These are phyloP conservation scores for Penicillium sp. DNA, from an alignment of 2,329 filamentous ascomycete genomes.

Conservation along the genomic window DNA sequence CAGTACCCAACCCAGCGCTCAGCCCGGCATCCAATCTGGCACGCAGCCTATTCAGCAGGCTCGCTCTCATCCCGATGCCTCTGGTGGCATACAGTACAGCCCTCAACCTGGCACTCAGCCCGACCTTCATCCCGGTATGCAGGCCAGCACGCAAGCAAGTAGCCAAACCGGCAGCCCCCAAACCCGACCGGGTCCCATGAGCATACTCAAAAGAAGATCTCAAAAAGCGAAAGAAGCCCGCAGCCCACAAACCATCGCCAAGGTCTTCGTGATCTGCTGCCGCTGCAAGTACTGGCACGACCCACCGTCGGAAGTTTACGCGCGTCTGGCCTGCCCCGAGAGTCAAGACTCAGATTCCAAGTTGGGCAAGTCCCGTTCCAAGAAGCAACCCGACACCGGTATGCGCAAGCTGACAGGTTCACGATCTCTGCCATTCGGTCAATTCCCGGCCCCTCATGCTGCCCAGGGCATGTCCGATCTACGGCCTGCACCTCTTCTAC, in stretches of 20 bases:
- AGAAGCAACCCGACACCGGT: background rate
- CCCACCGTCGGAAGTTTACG: constrained; percentile 34
- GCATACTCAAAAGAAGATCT: constrained; percentile 9
- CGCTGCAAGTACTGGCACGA: constrained; percentile 39
- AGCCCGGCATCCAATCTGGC: background rate
- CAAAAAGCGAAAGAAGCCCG: constrained; percentile 11
- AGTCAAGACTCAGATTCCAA: constrained; percentile 6
- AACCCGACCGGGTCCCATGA: constrained; percentile 1
- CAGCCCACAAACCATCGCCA: constrained; percentile 25
- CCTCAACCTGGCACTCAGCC: background rate
- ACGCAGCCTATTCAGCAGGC: background rate
- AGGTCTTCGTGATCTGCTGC: constrained; percentile 39
- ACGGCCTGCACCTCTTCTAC: constrained; percentile 8
- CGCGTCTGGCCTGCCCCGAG: constrained; percentile 28
- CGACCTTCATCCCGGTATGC: background rate
- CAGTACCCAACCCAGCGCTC: background rate
- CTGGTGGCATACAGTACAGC: background rate
- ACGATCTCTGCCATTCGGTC: background rate
- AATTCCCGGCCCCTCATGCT: background rate
- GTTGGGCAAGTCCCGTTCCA: constrained; percentile 3
- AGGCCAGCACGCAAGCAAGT: background rate
- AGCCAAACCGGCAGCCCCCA: constrained; percentile 5
- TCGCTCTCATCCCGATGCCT: background rate
- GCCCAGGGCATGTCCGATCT: constrained; percentile 6
- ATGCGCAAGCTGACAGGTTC: background rate